phyloP scores from a whole-genome alignment of 768 basidiomycete genomes.

The Galerina sulciceps region DNA sequence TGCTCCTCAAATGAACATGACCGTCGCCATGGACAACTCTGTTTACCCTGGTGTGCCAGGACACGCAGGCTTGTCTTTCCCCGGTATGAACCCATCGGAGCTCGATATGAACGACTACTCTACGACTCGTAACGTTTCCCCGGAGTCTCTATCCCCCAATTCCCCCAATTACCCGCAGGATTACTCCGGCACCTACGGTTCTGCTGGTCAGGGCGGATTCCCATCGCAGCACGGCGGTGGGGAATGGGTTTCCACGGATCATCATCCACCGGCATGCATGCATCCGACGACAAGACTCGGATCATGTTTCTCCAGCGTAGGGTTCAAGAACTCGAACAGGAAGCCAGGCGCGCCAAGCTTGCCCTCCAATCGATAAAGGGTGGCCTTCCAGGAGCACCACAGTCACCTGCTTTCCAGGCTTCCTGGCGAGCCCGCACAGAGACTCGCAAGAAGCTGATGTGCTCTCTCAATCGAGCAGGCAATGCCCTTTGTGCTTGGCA shows the following conservation, averaged over 20 bases:
- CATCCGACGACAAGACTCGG: slow-evolving; percentile 29
- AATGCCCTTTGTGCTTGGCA: slow-evolving; percentile 92
- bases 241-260: slow-evolving; percentile 21
- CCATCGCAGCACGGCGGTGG: slow-evolving; percentile 13
- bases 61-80: slow-evolving; percentile 20
- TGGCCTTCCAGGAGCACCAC: slow-evolving; percentile 31
- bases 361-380: slow-evolving; percentile 28
- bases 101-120: slow-evolving; percentile 29
- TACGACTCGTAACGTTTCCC: slow-evolving; percentile 38
- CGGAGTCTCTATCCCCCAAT: slow-evolving; percentile 43
- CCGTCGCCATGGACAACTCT: slow-evolving; percentile 28
- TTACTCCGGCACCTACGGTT: slow-evolving; percentile 6
- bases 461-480: slow-evolving; percentile 84
- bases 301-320: slow-evolving; percentile 57
- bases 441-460: slow-evolving; percentile 70
- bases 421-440: slow-evolving; percentile 79
- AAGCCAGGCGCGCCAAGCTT: slow-evolving; percentile 52
- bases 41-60: slow-evolving; percentile 31
- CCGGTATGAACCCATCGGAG: slow-evolving; percentile 21
- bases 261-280: slow-evolving; percentile 18
- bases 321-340: slow-evolving; percentile 66
- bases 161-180: slow-evolving; percentile 28
- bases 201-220: slow-evolving; percentile 9
- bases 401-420: slow-evolving; percentile 54
- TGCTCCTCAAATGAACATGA: slow-evolving; percentile 22